Conservation (phyloP, 208 protist genomes). For the Borovskyia barvae region DNA sequence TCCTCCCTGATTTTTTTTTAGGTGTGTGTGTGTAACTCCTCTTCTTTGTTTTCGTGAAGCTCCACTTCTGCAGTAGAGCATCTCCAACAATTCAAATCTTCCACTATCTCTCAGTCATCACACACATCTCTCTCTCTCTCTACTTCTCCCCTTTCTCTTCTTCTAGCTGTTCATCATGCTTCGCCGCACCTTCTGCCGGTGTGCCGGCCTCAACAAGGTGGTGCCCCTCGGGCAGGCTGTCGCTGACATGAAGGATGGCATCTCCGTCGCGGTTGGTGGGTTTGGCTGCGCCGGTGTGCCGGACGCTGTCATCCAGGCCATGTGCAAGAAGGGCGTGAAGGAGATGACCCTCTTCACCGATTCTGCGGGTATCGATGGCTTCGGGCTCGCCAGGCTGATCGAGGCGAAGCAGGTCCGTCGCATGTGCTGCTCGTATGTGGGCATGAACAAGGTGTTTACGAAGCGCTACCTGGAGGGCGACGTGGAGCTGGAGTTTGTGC, state of each 20-base stretch:
- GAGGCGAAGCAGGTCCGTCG: constrained; percentile 86
- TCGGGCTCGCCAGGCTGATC: constrained; percentile 94
- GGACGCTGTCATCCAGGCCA: constrained; percentile 88
- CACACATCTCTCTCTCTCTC: constrained; percentile 1
- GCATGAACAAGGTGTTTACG: constrained; percentile 95
- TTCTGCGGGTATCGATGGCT: constrained; percentile 95
- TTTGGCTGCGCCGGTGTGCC: constrained; percentile 97
- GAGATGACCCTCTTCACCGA: constrained; percentile 94
- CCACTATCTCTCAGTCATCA: no score
- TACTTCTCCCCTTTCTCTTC: constrained; percentile 9
- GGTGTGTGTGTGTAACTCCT: neutral
- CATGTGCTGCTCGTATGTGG: constrained; percentile 95
- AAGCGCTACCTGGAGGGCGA: constrained; percentile 94
- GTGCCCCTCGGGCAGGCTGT: constrained; percentile 69
- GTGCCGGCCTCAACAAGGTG: constrained; percentile 71
- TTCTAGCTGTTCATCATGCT: constrained; percentile 37
- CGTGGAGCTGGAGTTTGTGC: constrained; percentile 95
- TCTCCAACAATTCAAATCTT: no score
- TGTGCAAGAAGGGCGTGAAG: constrained; percentile 85
- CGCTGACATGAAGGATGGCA: constrained; percentile 62
- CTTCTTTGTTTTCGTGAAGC: constrained; percentile 11
- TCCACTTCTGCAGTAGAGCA: no score
- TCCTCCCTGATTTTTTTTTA: no score
- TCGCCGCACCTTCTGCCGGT: constrained; percentile 47
- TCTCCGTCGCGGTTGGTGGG: constrained; percentile 89